phyloP scores from a whole-genome alignment of 495 filamentous ascomycete genomes.

The Daldinia childiae region DNA sequence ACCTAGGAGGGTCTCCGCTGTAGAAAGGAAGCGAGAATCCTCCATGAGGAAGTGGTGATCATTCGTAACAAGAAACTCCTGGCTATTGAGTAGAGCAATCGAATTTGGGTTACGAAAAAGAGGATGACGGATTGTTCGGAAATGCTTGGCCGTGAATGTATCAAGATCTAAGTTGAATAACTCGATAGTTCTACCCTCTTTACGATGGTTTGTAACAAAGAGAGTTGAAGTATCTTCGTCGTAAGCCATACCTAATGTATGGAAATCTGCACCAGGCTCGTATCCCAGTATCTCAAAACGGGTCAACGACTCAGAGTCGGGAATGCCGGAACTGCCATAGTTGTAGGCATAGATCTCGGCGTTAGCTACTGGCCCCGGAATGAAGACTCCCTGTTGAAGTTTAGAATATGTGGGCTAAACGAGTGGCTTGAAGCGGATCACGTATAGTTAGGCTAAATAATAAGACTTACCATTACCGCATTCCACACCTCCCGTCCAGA shows the following conservation, averaged over 20 bases:
- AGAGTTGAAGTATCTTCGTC: slow-evolving; percentile 49
- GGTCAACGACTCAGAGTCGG: slow-evolving; percentile 41
- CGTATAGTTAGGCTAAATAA: slow-evolving; percentile 1
- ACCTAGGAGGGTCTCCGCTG: slow-evolving; percentile 50
- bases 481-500: slow-evolving; percentile 58
- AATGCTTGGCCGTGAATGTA: slow-evolving; percentile 46
- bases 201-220: slow-evolving; percentile 45
- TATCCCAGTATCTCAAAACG: slow-evolving; percentile 49
- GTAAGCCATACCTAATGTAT: slow-evolving; percentile 59
- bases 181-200: slow-evolving; percentile 54
- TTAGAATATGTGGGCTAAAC: slow-evolving; percentile 1
- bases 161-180: slow-evolving; percentile 63
- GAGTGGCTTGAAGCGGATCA: background rate
- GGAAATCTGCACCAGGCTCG: slow-evolving; percentile 47
- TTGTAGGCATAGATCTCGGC: slow-evolving; percentile 52
- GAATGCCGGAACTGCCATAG: slow-evolving; percentile 42
- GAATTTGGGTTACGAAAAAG: slow-evolving; percentile 68
- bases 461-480: slow-evolving; percentile 58
- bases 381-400: slow-evolving; percentile 37
- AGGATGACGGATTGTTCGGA: slow-evolving; percentile 60
- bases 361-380: slow-evolving; percentile 37
- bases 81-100: slow-evolving; percentile 58
- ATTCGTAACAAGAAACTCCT: slow-evolving; percentile 67
- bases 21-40: slow-evolving; percentile 31
- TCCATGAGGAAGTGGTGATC: slow-evolving; percentile 59